Base-by-base conservation (phyloP, 2,329 filamentous ascomycete genomes). In the Neocucurbitaria cava region DNA sequence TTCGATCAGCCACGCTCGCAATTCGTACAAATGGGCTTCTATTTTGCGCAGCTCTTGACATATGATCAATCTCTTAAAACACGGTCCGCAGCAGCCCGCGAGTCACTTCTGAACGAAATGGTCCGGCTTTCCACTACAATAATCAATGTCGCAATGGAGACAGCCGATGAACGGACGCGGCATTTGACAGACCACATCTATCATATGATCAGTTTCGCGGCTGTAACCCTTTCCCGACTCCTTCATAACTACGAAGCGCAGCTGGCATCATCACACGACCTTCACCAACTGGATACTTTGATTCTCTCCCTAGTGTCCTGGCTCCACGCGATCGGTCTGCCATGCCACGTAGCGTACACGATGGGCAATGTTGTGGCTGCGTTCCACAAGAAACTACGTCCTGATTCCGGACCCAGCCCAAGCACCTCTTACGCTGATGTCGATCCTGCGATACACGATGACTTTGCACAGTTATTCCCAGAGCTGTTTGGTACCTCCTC, bases 161-260 rank as follows among this genome's bases (percentile, higher is more conserved):
- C 77, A 2, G 67, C 75, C 1, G 78, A 81, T 42, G 75, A 79
- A 20, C 73, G 77, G 1, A 80, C 78, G 1, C 71, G 72, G 13
- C 78, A 81, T 58, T 60, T 81, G 4, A 80, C 73, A 3, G 78
- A 81, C 49, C 79, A 81, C 45, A 78, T 80, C 18, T 81, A 80
- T 52, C 78, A 81, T 53, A 78, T 81, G 68, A 77, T 80, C 43
- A 78, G 77, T 5, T 81, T 80, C 48, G 74, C 79, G 0, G 78
- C 74, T 3, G 66, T 77, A 21, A 77, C 74, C 3, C 60, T 77
- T 1, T 75, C 69, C 41, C 72, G 77, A 24, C 46, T 80, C 1
- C 56, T 79, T 3, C 70, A 73, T 46, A 72, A 50, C 31, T 76
- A 79, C 50, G 77, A 77, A 53, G 60, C 59, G 8, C 70, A 77